Conservation (phyloP, 805 yeast species). For the Blastobotrys robertii region DNA sequence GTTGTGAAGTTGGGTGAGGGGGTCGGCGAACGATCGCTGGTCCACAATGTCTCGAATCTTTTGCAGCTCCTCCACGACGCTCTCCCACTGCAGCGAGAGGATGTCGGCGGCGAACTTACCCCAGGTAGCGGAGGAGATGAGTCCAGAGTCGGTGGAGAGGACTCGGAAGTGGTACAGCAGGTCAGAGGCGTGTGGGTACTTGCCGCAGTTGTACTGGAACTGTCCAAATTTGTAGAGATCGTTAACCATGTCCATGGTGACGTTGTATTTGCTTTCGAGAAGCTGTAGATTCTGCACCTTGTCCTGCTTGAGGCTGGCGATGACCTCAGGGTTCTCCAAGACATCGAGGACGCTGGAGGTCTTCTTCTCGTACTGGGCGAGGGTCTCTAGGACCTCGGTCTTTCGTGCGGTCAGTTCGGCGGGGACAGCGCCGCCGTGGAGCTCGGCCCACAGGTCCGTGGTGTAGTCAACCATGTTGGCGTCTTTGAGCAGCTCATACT, state of each 20-base stretch:
- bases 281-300: slow-evolving; percentile 43
- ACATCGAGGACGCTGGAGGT: slow-evolving; percentile 39
- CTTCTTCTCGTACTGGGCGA: slow-evolving; percentile 31
- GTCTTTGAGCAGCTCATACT: slow-evolving; percentile 45
- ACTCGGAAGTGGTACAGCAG: slow-evolving; percentile 47
- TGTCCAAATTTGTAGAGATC: slow-evolving; percentile 50
- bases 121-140: slow-evolving; percentile 52
- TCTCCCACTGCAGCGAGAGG: slow-evolving; percentile 41
- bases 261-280: slow-evolving; percentile 36
- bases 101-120: slow-evolving; percentile 58
- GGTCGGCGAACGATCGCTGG: slow-evolving; percentile 41
- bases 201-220: slow-evolving; percentile 54
- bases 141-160: slow-evolving; percentile 41
- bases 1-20: slow-evolving; percentile 49
- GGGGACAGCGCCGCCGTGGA: slow-evolving; percentile 36
- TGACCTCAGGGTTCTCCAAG: slow-evolving; percentile 40
- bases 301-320: slow-evolving; percentile 44
- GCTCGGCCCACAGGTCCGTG: slow-evolving; percentile 34
- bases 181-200: slow-evolving; percentile 50
- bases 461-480: slow-evolving; percentile 47
- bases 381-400: slow-evolving; percentile 27
- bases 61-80: slow-evolving; percentile 43
- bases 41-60: slow-evolving; percentile 52
- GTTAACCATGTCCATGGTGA: slow-evolving; percentile 35
- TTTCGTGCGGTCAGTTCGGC: slow-evolving; percentile 31